phyloP scores from a whole-genome alignment of 371 early-diverging fungal genomes.

The Rhizopus delemar region DNA sequence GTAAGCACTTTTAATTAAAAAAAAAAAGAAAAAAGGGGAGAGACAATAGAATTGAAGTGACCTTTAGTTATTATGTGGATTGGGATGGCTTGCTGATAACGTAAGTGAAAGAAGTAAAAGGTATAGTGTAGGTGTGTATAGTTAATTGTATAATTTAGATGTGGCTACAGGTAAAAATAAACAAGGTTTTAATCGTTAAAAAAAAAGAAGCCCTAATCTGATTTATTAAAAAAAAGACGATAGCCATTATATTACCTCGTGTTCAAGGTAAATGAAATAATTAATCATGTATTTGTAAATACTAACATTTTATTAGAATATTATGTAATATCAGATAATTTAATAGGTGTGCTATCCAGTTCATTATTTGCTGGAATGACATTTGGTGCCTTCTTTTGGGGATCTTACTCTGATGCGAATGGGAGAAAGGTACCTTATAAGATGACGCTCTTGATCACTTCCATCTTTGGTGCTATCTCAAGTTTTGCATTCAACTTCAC shows the following conservation, averaged over 20 bases:
- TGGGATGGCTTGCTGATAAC: conserved; percentile 89
- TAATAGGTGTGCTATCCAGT: conserved; percentile 67
- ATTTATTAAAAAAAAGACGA: conserved; percentile 47
- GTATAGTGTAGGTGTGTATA: background rate
- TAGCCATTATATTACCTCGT: conserved; percentile 65
- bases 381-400: conserved; percentile 85
- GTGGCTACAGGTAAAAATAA: conserved; percentile 65
- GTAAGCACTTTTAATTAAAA: conserved; percentile 26
- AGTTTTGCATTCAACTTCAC: conserved; percentile 69
- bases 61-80: conserved; percentile 69
- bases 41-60: background rate
- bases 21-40: background rate
- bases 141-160: conserved; percentile 40
- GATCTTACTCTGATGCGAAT: conserved; percentile 70
- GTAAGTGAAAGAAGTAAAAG: conserved; percentile 39
- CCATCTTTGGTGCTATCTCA: conserved; percentile 70
- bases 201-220: background rate
- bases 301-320: conserved; percentile 41
- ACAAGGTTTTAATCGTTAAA: background rate
- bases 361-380: conserved; percentile 80
- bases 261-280: conserved; percentile 40
- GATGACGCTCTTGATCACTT: conserved; percentile 74
- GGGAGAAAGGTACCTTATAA: conserved; percentile 82
- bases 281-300: background rate
- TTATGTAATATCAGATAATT: conserved; percentile 58